Base-by-base conservation (phyloP, 192 early-diverging fungal species). In the Coemansia sp. region DNA sequence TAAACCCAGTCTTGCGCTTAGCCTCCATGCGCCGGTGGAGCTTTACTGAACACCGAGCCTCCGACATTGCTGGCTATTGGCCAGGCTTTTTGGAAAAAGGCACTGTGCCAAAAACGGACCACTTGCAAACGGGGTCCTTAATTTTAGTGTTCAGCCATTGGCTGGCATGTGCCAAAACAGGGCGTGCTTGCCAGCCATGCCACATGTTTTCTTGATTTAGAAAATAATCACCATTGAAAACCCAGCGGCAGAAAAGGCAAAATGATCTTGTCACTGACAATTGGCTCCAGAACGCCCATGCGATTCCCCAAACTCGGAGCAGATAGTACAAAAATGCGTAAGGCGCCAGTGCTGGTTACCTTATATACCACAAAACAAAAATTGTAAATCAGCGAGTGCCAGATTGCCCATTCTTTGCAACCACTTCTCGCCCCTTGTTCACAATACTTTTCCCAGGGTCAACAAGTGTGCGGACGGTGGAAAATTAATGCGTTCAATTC, bases 221-320 rank as follows among this genome's bases (percentile, higher is more conserved):
- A 49, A 22, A 21, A 8, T 21, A 21, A 49, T 49, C 15, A 21
- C 48, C 48, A 21, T 15, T 17, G n/a, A 49, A 49, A 49, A 49
- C 48, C 14, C 19, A 19, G 48, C 48, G 48, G 48, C 48, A 49
- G 19, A 49, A 49, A 49, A 49, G 48, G 48, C 48, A 49, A 21
- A 49, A 49, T 7, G 41, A 45, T 45, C 14, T n/a, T 15, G 17
- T 0, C 48, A 17, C n/a, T 7, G 15, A 22, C 19, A n/a, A n/a
- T 21, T 49, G 15, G 48, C 19, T 17, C 48, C 7, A n/a, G 12
- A 45, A 45, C 41, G 15, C 15, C 41, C 41, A 15, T 45, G 41
- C 41, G 41, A 45, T n/a, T 45, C 41, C 41, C 41, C 41, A 45
- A 45, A 45, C n/a, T 7, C 19, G 19, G 48, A 49, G 21, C 15